phyloP scores from a whole-genome alignment of 441 rosid species.

The Cnidoscolus chayamansa region DNA sequence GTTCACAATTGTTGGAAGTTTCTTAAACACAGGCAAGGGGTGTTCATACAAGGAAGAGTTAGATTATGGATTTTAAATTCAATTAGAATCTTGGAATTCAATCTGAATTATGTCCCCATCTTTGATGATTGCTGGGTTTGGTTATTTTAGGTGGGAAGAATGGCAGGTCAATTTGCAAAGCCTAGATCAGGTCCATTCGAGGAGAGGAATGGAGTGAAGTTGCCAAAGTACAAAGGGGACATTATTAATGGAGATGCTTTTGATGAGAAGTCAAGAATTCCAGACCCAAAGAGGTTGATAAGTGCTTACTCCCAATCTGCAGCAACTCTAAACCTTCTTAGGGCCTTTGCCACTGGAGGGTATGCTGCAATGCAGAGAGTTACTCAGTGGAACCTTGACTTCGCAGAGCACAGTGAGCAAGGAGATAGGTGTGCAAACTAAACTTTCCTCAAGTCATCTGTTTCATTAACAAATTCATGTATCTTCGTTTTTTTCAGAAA shows the following conservation, averaged over 20 bases:
- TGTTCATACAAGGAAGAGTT: too few species aligned
- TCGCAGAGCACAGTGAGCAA: slow-evolving; percentile 70
- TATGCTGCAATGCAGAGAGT: slow-evolving; percentile 89
- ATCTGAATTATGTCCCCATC: not conserved
- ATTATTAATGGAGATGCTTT: slow-evolving; percentile 72
- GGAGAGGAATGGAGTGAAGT: slow-evolving; percentile 64
- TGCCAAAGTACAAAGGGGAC: slow-evolving; percentile 81
- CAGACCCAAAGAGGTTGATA: slow-evolving; percentile 74
- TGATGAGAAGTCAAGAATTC: slow-evolving; percentile 62
- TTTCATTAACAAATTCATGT: not conserved
- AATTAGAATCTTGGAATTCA: not conserved
- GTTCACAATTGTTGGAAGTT: too few species aligned
- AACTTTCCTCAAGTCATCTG: not conserved
- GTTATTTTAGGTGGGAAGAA: slow-evolving; percentile 71
- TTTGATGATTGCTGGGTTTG: not conserved
- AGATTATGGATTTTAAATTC: too few species aligned
- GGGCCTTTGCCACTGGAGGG: slow-evolving; percentile 86
- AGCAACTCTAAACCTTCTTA: slow-evolving; percentile 73
- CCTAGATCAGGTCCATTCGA: slow-evolving; percentile 64
- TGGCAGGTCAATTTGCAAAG: slow-evolving; percentile 34
- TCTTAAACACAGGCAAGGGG: too few species aligned
- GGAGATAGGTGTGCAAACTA: slow-evolving; percentile 56
- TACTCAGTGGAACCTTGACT: slow-evolving; percentile 87
- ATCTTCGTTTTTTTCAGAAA: too few species aligned
- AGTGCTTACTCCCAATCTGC: slow-evolving; percentile 75